Conservation (phyloP, 225 moss, liverwort and hornwort species). For the Marchantia polymorpha region DNA sequence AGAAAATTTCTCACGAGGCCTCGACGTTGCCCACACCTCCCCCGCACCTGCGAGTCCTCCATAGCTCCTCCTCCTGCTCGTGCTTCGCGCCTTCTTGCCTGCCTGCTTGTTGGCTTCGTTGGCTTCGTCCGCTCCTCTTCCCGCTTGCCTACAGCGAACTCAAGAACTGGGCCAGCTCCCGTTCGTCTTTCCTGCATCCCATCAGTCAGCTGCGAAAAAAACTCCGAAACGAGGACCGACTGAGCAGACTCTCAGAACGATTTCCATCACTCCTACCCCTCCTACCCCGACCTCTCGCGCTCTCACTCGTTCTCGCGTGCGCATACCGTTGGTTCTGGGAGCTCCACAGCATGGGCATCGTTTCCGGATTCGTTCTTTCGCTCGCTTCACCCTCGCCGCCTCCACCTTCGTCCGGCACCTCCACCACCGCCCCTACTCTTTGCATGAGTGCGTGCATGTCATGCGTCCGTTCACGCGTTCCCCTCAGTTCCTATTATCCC, state of each 20-base stretch:
- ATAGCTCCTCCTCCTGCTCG: too few species aligned
- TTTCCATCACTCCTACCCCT: too few species aligned
- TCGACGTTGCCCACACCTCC: too few species aligned
- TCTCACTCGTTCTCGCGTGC: not conserved
- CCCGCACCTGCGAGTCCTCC: too few species aligned
- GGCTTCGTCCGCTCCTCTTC: not conserved
- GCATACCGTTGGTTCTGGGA: not conserved
- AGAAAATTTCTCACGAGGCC: too few species aligned
- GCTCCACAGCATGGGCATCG: not conserved
- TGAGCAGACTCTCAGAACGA: too few species aligned
- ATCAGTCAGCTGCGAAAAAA: not conserved
- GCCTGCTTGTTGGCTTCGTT: too few species aligned
- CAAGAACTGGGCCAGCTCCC: not conserved
- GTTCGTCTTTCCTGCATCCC: not conserved
- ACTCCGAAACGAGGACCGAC: not conserved
- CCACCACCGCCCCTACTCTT: not conserved
- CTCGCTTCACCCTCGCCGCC: too few species aligned
- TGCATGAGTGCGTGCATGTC: not conserved
- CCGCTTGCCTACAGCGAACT: not conserved
- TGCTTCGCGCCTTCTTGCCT: not conserved
- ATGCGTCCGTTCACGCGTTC: not conserved
- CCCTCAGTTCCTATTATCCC: not conserved
- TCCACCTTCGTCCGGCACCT: not conserved
- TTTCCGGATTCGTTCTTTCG: too few species aligned
- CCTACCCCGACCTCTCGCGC: not conserved